phyloP scores from a whole-genome alignment of 2,329 filamentous ascomycete genomes.

The Gaeumannomyces tritici region DNA sequence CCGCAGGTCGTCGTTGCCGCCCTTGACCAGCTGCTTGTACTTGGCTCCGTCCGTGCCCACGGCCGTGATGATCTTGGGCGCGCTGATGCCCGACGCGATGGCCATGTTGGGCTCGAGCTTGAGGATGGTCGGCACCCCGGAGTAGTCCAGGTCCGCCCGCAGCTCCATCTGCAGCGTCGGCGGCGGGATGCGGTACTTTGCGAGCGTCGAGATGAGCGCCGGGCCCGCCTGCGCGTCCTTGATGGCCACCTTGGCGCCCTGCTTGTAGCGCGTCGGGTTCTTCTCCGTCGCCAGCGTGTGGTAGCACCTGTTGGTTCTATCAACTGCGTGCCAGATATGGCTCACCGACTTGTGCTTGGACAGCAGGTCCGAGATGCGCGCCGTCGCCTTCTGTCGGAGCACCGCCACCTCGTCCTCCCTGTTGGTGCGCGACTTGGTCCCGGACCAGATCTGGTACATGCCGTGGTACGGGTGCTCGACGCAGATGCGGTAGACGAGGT shows the following conservation, averaged over 20 bases:
- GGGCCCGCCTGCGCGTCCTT: constrained; percentile 51
- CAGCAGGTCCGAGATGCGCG: constrained; percentile 54
- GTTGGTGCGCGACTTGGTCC: constrained; percentile 58
- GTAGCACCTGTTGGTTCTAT: constrained; percentile 61
- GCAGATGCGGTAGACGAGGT: constrained; percentile 75
- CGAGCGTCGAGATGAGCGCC: constrained; percentile 52
- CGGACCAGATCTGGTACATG: constrained; percentile 93
- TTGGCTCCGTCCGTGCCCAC: constrained; percentile 65
- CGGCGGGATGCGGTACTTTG: constrained; percentile 66
- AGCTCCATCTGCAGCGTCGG: constrained; percentile 80
- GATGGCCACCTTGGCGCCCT: constrained; percentile 49
- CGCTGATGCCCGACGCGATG: constrained; percentile 83
- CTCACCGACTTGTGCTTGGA: constrained; percentile 37
- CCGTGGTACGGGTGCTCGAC: constrained; percentile 91
- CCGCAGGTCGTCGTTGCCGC: constrained; percentile 88
- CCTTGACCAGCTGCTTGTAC: constrained; percentile 91
- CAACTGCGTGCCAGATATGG: constrained; percentile 60
- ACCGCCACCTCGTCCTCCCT: constrained; percentile 65
- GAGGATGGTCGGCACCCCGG: constrained; percentile 60
- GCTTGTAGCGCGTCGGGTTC: constrained; percentile 56
- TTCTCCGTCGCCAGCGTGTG: constrained; percentile 55
- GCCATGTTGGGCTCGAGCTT: constrained; percentile 67
- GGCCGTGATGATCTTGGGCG: constrained; percentile 85
- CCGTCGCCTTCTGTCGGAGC: constrained; percentile 65
- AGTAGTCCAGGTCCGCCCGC: constrained; percentile 65